phyloP scores from a whole-genome alignment of 1,284 basidiomycete genomes.

The Heimioporus punctisporus region DNA sequence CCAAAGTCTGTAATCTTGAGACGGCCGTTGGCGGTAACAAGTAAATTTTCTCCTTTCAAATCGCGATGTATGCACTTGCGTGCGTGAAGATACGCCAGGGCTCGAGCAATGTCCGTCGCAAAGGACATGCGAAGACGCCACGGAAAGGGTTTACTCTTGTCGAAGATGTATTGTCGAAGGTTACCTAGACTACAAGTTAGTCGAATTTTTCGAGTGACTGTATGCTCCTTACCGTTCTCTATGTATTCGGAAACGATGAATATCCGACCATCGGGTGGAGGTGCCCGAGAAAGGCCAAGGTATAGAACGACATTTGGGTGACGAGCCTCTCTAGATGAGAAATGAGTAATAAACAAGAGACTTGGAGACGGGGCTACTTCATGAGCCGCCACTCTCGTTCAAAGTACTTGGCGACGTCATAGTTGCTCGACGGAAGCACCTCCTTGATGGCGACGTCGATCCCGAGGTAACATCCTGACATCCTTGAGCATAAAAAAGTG shows the following conservation, averaged over 20 bases:
- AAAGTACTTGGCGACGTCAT: slow-evolving; percentile 97
- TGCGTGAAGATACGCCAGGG: slow-evolving; percentile 97
- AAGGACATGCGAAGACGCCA: slow-evolving; percentile 94
- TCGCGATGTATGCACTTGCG: slow-evolving; percentile 88
- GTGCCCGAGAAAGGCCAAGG: slow-evolving; percentile 90
- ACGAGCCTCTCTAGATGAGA: slow-evolving; percentile 61
- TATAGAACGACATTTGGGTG: slow-evolving; percentile 96
- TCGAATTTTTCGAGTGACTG: background rate
- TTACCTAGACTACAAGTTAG: slow-evolving; percentile 50
- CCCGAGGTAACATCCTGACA: slow-evolving; percentile 84
- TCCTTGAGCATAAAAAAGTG: slow-evolving; percentile 3
- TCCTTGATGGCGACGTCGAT: slow-evolving; percentile 98
- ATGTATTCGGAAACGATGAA: slow-evolving; percentile 93
- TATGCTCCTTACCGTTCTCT: slow-evolving; percentile 56
- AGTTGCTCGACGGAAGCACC: slow-evolving; percentile 86
- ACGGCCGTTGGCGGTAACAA: slow-evolving; percentile 91
- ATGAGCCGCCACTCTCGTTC: slow-evolving; percentile 97
- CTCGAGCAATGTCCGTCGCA: slow-evolving; percentile 92
- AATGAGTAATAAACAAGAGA: slow-evolving; percentile 6
- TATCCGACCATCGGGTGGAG: slow-evolving; percentile 80
- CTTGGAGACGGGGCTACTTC: slow-evolving; percentile 53
- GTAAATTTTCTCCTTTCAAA: slow-evolving; percentile 97
- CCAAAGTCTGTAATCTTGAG: slow-evolving; percentile 98
- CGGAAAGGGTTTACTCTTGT: slow-evolving; percentile 79
- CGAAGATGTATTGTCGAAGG: slow-evolving; percentile 84